phyloP scores from a whole-genome alignment of 2,329 filamentous ascomycete genomes.

The Periconia sp. region DNA sequence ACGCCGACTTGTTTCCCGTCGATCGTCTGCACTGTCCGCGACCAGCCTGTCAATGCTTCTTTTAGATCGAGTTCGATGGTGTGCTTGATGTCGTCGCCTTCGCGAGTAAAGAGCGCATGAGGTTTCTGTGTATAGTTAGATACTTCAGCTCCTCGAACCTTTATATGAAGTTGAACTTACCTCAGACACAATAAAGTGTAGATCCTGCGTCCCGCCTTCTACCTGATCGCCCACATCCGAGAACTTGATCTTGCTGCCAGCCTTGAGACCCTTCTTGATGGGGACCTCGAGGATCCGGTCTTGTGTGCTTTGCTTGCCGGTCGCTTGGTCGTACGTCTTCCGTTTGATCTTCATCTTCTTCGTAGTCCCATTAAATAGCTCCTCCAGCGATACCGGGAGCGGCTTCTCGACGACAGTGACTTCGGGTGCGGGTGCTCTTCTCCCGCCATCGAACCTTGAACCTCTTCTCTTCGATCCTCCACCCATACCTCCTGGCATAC shows the following conservation, averaged over 20 bases:
- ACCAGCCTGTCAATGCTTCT: constrained; percentile 94
- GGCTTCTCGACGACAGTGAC: constrained; percentile 89
- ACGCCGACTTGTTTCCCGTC: constrained; percentile 85
- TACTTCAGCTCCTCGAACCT: neutral
- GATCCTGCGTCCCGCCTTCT: constrained; percentile 91
- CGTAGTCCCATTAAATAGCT: constrained; percentile 82
- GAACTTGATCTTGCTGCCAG: constrained; percentile 98
- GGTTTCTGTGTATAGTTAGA: constrained; percentile 68
- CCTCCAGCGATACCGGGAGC: constrained; percentile 81
- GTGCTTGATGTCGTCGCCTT: constrained; percentile 84
- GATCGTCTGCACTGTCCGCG: constrained; percentile 87
- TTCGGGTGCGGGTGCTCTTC: constrained; percentile 71
- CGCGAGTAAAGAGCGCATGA: constrained; percentile 82
- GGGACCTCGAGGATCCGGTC: constrained; percentile 93
- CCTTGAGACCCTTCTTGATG: constrained; percentile 94
- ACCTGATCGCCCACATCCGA: constrained; percentile 97
- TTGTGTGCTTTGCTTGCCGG: constrained; percentile 81
- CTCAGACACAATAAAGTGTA: constrained; percentile 95
- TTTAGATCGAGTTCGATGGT: constrained; percentile 85
- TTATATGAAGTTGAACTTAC: constrained; percentile 58
- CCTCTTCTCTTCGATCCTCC: constrained; percentile 41
- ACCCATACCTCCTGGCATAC: constrained; percentile 42
- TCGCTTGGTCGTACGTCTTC: constrained; percentile 84
- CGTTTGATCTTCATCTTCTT: constrained; percentile 99
- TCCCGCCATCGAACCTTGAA: constrained; percentile 44